These are phyloP conservation scores for Tricholoma flavovirens DNA, from an alignment of 768 basidiomycete species.

Conservation along the genomic window DNA sequence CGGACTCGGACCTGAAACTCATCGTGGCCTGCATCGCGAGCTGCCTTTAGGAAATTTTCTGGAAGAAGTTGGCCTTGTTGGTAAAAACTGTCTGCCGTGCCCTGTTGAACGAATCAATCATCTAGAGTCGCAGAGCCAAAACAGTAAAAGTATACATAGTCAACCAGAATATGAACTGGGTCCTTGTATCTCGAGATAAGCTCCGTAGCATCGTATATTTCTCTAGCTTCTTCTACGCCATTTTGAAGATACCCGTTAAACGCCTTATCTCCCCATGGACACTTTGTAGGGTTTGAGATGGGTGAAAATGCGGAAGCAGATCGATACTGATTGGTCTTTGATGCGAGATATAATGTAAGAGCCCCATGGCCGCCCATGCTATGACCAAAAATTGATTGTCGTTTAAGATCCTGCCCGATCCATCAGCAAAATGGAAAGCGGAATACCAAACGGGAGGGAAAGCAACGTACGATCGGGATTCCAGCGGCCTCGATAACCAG, in stretches of 20 bases:
- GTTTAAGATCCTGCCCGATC: constrained; percentile 61
- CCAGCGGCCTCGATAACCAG: constrained; percentile 65
- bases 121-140: not conserved
- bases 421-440: not conserved
- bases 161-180: constrained; percentile 75
- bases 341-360: constrained; percentile 80
- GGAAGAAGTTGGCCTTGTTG: constrained; percentile 85
- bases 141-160: constrained; percentile 59
- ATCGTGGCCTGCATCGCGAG: constrained; percentile 65
- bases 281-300: constrained; percentile 78
- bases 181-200: constrained; percentile 61
- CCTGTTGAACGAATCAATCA: constrained; percentile 34
- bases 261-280: constrained; percentile 90
- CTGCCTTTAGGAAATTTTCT: constrained; percentile 79
- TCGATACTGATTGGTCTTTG: constrained; percentile 64
- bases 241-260: constrained; percentile 80
- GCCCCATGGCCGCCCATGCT: constrained; percentile 99
- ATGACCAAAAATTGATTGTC: constrained; percentile 91
- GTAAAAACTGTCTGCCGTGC: constrained; percentile 77
- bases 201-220: constrained; percentile 78
- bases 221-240: constrained; percentile 69
- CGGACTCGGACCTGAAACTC: constrained; percentile 74
- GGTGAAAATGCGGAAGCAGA: constrained; percentile 90
- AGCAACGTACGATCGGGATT: constrained; percentile 64
- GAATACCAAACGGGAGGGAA: not conserved